Conservation (phyloP, 2,329 filamentous ascomycete species). For the Chaetomiaceae sp. region DNA sequence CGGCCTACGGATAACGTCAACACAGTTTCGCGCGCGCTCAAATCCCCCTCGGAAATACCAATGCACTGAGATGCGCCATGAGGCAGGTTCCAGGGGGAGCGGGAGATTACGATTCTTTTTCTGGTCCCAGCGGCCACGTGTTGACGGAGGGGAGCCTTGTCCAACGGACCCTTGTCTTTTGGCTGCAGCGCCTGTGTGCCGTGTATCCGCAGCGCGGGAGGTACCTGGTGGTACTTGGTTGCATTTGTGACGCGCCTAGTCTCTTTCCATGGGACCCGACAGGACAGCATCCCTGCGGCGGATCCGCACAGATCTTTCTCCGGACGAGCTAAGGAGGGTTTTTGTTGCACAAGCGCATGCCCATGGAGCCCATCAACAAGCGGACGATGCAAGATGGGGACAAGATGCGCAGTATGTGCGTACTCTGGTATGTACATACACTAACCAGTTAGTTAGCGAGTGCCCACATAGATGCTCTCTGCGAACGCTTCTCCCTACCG, state of each 20-base stretch:
- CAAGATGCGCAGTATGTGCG: too few species aligned
- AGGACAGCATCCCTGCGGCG: constrained; percentile 9
- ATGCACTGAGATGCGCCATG: too few species aligned
- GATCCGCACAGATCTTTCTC: constrained; percentile 17
- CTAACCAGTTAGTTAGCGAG: too few species aligned
- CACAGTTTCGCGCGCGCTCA: neutral
- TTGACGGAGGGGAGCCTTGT: constrained; percentile 17
- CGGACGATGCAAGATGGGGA: too few species aligned
- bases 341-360: too few species aligned
- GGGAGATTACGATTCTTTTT: constrained; percentile 29
- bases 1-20: too few species aligned
- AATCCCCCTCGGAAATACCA: constrained; percentile 9
- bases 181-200: constrained; percentile 13
- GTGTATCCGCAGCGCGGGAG: constrained; percentile 13
- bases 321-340: too few species aligned
- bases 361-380: too few species aligned
- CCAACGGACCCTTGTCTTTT: constrained; percentile 1
- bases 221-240: constrained; percentile 22
- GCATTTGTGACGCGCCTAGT: too few species aligned
- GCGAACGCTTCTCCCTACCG: too few species aligned
- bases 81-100: constrained; percentile 16
- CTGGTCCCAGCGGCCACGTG: constrained; percentile 31
- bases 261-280: neutral
- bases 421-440: too few species aligned
- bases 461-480: too few species aligned